Base-by-base conservation (phyloP, 2,329 filamentous ascomycete species). In the Claviceps africana region DNA sequence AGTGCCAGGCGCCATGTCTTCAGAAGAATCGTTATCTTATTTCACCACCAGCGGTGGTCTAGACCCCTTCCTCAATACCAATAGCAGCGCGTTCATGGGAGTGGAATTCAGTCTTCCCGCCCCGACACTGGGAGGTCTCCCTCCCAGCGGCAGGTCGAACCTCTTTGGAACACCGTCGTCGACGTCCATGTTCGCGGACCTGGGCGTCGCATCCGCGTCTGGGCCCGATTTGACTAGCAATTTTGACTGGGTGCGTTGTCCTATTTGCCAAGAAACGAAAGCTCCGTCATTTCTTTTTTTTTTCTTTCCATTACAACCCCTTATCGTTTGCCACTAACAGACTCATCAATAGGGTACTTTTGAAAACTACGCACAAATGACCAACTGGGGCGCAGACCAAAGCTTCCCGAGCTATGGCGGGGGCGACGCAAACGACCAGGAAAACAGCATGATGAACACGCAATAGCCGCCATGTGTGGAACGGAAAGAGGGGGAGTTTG, bases 211-310 rank as follows among this genome's bases (percentile, higher is more conserved):
- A 3, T 49, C 59, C 13, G 62, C 57, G 11, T 51, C 57, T 31
- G 60, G 60, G 9, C 56, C 74, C 60, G 74, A 76, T 39, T 65
- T 79, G 48, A 67, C 70, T 35, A 64, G 68, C 44, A 78, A 74
- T 48, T 77, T 81, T 60, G 77, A 81, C 64, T 81, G 78, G 78
- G 78, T 80, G 70, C 63, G 76, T 60, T 30, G 10, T 43, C 11
- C 11, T 25, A 11, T n/a, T 9, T 40, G 30, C 30, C 30, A 31
- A 31, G 5, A 31, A 31, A 31, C 4, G 30, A 31, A 31, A 9
- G 10, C 7, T 11, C 31, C 17, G 4, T 19, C 2, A 6, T 17
- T 1, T 17, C 17, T 19, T 40, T 40, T 17, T 40, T 10, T 19
- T 40, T 21, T 40, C 8, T 40, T 4, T 4, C 33, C 17, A n/a